A percentile compares a stretch with the other conserved stretches of the same genome.
Conservation (phyloP, 495 filamentous ascomycete species). For the Acidiella bohemica region DNA sequence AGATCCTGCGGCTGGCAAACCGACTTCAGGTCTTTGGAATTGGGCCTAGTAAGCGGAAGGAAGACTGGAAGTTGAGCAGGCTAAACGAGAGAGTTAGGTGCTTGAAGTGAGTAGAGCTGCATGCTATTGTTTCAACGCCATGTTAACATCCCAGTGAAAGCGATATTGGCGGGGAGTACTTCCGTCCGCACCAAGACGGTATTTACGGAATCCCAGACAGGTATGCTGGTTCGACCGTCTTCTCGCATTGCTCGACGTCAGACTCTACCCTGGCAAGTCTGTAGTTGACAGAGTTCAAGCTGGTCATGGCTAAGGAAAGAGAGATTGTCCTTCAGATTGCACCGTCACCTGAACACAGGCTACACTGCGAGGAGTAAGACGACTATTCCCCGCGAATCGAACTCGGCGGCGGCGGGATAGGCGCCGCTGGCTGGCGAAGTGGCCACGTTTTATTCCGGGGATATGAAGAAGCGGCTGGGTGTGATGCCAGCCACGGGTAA, state of each 20-base stretch:
- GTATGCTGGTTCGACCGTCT: too few species aligned
- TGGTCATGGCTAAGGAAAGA: too few species aligned
- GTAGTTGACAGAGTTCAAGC: too few species aligned
- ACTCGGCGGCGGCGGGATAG: constrained; percentile 20
- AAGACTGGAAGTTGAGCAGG: constrained; percentile 42
- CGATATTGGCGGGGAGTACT: constrained; percentile 59
- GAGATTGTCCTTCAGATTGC: too few species aligned
- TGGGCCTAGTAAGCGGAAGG: constrained; percentile 32
- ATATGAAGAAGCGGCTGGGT: constrained; percentile 39
- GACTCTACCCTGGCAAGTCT: too few species aligned
- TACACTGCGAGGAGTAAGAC: too few species aligned
- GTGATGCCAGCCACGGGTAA: constrained; percentile 57
- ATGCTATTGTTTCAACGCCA: too few species aligned
- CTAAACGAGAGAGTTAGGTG: constrained; percentile 73
- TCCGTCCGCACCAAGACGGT: constrained; percentile 64
- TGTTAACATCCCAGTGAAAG: too few species aligned
- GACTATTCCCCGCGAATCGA: too few species aligned
- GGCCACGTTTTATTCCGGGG: constrained; percentile 45
- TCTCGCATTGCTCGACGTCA: too few species aligned
- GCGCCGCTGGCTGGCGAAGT: constrained; percentile 42
- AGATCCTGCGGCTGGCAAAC: constrained; percentile 29
- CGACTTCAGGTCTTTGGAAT: constrained; percentile 35
- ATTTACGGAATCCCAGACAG: constrained; percentile 49
- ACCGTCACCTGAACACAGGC: too few species aligned
- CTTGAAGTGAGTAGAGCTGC: too few species aligned